Conservation (phyloP, 495 filamentous ascomycete species). For the Aspergillus carlsbadensis region DNA sequence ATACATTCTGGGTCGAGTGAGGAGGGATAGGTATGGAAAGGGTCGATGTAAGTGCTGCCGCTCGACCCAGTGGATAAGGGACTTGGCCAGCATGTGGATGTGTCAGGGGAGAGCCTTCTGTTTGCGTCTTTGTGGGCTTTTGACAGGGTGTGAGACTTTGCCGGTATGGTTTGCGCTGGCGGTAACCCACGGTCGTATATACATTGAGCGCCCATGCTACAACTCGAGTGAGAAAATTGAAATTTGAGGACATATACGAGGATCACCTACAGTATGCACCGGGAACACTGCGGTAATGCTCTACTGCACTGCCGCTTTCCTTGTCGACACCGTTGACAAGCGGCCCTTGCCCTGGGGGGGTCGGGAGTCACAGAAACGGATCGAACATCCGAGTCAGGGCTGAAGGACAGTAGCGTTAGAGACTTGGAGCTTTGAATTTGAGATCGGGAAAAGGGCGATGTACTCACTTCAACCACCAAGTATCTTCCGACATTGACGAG, state of each 20-base stretch:
- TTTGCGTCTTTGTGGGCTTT: background rate
- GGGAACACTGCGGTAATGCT: background rate
- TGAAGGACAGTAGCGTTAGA: background rate
- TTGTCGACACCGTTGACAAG: background rate
- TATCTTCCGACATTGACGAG: no score
- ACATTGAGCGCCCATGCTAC: background rate
- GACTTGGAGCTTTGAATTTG: no score
- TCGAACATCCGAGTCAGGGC: background rate
- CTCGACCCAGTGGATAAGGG: background rate
- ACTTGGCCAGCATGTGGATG: background rate
- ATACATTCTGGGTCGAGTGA: background rate
- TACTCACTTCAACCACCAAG: no score
- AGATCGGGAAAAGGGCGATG: background rate
- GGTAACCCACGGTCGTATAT: background rate
- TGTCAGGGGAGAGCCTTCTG: background rate
- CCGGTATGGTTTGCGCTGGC: background rate
- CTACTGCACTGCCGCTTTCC: background rate
- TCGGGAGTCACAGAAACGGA: background rate
- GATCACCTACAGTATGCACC: background rate
- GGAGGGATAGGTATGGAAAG: slow-evolving; percentile 2
- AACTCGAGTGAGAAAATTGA: background rate
- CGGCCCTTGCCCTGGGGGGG: background rate
- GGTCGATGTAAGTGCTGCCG: background rate
- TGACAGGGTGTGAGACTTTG: background rate
- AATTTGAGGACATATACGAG: background rate